These are phyloP conservation scores for Malassezia brasiliensis DNA, from an alignment of 1,284 basidiomycete genomes.

Conservation along the genomic window DNA sequence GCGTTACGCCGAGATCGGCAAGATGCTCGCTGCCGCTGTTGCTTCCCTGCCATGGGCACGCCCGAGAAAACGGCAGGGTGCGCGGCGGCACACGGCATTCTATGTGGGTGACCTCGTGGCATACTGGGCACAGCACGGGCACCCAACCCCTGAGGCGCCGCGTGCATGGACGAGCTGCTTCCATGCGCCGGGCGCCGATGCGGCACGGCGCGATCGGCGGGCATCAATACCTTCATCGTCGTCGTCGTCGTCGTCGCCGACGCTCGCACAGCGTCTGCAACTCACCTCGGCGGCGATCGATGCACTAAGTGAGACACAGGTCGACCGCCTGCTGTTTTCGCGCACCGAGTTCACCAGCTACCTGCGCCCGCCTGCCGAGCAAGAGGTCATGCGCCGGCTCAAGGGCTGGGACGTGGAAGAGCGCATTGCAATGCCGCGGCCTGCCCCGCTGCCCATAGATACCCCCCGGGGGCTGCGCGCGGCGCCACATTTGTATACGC, in stretches of 20 bases:
- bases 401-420: conserved; percentile 13
- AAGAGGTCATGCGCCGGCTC: conserved; percentile 2
- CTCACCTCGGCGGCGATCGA: conserved; percentile 7
- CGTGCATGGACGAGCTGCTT: not conserved
- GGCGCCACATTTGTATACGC: not conserved
- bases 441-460: not conserved
- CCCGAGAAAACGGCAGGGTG: not conserved
- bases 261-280: conserved; percentile 6
- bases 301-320: conserved; percentile 7
- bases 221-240: not conserved
- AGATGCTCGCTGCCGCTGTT: conserved; percentile 6
- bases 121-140: not conserved
- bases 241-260: not conserved
- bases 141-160: not conserved
- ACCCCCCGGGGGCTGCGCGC: not conserved
- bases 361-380: conserved; percentile 10
- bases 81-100: not conserved
- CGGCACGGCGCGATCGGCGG: not conserved
- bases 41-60: conserved; percentile 13
- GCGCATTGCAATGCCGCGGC: not conserved
- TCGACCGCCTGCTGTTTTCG: conserved; percentile 12
- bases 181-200: not conserved
- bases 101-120: not conserved
- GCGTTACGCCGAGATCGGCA: conserved; percentile 14
- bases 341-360: conserved; percentile 3